These are phyloP conservation scores for Candida easanensis DNA, from an alignment of 805 yeast genomes.

Conservation along the genomic window DNA sequence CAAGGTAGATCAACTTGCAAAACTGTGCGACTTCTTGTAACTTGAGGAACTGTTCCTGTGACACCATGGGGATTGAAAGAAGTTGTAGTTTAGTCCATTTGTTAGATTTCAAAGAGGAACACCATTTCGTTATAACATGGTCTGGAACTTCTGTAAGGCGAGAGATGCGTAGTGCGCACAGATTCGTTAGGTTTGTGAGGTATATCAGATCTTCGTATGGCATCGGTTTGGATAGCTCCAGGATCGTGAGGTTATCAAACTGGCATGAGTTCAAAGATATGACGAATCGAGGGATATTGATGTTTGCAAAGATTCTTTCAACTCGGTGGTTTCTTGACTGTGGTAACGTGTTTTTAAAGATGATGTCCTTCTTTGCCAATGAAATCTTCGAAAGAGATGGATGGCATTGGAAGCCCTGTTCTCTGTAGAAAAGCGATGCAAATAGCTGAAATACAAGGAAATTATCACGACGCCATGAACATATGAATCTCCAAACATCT, in stretches of 20 bases:
- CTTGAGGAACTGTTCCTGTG: constrained; percentile 19
- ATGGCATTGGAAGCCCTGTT: constrained; percentile 19
- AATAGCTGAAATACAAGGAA: constrained; percentile 30
- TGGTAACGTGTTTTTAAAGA: constrained; percentile 23
- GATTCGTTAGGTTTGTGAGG: constrained; percentile 19
- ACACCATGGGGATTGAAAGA: constrained; percentile 18
- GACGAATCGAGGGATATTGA: constrained; percentile 17
- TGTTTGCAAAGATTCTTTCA: constrained; percentile 33
- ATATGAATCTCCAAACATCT: constrained; percentile 33
- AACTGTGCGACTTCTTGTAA: constrained; percentile 16
- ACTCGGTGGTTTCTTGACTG: constrained; percentile 29
- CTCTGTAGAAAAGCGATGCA: constrained; percentile 24
- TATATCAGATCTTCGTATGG: constrained; percentile 17
- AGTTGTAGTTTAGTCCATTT: constrained; percentile 26
- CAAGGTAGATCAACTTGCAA: constrained; percentile 20
- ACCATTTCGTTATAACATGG: constrained; percentile 23
- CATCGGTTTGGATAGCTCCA: constrained; percentile 20
- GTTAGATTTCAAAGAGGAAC: constrained; percentile 18
- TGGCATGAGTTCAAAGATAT: constrained; percentile 11
- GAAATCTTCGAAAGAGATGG: constrained; percentile 13
- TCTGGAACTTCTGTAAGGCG: constrained; percentile 15
- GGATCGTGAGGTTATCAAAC: constrained; percentile 17
- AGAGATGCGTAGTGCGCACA: constrained; percentile 20
- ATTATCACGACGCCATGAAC: constrained; percentile 29
- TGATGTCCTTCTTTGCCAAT: constrained; percentile 10